Conservation (phyloP, 2,329 filamentous ascomycete genomes). For the Neonectria punicea region DNA sequence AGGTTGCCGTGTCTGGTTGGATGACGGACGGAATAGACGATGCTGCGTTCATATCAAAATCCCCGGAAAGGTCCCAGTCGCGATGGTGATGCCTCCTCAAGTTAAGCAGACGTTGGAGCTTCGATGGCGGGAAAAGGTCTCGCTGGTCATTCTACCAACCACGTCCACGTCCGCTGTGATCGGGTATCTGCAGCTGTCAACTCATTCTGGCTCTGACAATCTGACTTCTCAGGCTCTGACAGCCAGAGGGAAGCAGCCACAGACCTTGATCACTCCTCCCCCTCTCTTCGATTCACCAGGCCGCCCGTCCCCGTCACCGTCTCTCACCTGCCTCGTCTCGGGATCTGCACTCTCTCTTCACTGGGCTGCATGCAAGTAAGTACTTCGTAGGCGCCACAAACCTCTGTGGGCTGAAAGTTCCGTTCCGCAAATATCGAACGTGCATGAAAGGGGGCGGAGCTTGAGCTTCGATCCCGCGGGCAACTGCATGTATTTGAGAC, state of each 20-base stretch:
- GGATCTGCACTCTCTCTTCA: neutral
- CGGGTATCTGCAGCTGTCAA: constrained; percentile 10
- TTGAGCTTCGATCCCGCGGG: neutral
- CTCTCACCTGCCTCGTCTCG: constrained; percentile 8
- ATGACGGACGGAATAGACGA: neutral
- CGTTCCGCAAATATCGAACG: neutral
- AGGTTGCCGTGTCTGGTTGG: neutral
- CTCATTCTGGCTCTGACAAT: neutral
- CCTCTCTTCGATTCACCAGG: neutral
- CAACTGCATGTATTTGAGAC: neutral
- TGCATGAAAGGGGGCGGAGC: neutral
- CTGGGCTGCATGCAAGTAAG: neutral
- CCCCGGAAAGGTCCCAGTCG: neutral
- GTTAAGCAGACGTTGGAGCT: neutral
- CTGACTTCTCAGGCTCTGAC: neutral
- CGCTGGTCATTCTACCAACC: neutral
- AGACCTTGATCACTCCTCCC: constrained; percentile 14
- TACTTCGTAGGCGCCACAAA: neutral
- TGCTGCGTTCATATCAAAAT: neutral
- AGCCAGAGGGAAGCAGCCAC: constrained; percentile 23
- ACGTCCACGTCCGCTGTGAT: neutral
- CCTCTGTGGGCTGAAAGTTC: neutral
- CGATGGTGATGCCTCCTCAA: constrained; percentile 1
- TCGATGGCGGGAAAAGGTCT: neutral
- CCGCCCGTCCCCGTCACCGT: neutral